Evolutionary conservation across 2,329 filamentous ascomycete species (phyloP).

Genomic region (Tolypocladium tundrense): DNA sequence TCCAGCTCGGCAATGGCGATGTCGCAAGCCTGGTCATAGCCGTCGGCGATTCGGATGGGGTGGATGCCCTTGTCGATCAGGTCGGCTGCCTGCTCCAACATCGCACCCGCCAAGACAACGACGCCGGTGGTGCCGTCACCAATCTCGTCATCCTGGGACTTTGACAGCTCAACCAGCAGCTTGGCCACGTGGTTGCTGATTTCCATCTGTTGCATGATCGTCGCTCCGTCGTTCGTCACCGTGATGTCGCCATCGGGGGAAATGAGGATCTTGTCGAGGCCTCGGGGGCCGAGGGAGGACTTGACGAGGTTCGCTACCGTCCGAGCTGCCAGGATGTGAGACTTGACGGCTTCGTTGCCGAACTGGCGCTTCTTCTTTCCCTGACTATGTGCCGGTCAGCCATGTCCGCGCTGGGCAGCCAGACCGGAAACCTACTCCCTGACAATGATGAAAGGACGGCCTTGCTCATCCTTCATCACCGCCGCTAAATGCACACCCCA

Average conservation of each 20-base stretch:
- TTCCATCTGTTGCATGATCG: conserved; percentile 97
- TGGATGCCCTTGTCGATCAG: conserved; percentile 99
- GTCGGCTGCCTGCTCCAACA: conserved; percentile 92
- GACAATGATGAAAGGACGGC: conserved; percentile 94
- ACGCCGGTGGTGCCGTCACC: conserved; percentile 97
- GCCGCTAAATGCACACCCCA: conserved; percentile 33
- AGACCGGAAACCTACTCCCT: conserved; percentile 62
- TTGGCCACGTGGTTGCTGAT: conserved; percentile 98
- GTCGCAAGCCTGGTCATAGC: conserved; percentile 95
- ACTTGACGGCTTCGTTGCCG: conserved; percentile 95
- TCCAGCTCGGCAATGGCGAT: conserved; percentile 90
- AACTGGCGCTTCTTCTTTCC: conserved; percentile 96
- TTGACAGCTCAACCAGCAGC: conserved; percentile 90
- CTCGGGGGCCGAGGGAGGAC: conserved; percentile 88
- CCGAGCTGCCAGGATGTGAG: conserved; percentile 91
- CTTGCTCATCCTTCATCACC: conserved; percentile 94
- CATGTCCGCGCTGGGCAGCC: neutral
- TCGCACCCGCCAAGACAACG: conserved; percentile 86
- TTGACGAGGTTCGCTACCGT: conserved; percentile 97
- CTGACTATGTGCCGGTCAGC: conserved; percentile 49
- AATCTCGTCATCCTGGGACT: conserved; percentile 98
- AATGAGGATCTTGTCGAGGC: conserved; percentile 98
- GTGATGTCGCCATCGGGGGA: conserved; percentile 98
- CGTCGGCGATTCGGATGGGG: conserved; percentile 95
- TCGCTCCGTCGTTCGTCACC: conserved; percentile 97